These are phyloP conservation scores for Thalassiosira sp. DNA, from an alignment of 352 stramenopile genomes.

Conservation along the genomic window DNA sequence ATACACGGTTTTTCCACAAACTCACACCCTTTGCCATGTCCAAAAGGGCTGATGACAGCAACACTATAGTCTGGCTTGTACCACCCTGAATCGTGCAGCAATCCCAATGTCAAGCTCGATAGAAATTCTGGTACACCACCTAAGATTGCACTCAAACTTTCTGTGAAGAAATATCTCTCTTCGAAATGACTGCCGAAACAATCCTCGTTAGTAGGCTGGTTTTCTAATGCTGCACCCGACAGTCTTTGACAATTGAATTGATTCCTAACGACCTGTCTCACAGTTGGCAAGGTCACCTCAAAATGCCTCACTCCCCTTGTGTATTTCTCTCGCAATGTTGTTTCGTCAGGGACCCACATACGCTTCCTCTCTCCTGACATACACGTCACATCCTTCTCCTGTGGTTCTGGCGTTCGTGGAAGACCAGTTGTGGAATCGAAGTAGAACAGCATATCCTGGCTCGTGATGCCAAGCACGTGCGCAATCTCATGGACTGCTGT, in stretches of 20 bases:
- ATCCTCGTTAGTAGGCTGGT: conserved; percentile 31
- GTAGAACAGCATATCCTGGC: conserved; percentile 30
- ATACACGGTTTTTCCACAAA: conserved; percentile 44
- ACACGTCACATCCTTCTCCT: conserved; percentile 31
- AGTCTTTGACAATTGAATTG: conserved; percentile 46
- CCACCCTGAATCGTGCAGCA: conserved; percentile 36
- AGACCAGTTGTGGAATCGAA: conserved; percentile 27
- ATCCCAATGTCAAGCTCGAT: conserved; percentile 26
- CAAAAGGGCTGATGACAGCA: conserved; percentile 23
- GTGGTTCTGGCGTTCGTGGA: conserved; percentile 12
- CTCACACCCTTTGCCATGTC: conserved; percentile 35
- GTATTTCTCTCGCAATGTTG: conserved; percentile 22
- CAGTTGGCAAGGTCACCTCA: conserved; percentile 37
- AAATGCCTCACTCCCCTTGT: conserved; percentile 22
- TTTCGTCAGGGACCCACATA: conserved; percentile 25
- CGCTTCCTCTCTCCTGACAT: conserved; percentile 21
- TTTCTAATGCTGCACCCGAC: conserved; percentile 24
- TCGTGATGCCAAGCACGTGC: conserved; percentile 40
- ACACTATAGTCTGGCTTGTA: conserved; percentile 36
- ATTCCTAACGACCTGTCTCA: conserved; percentile 34
- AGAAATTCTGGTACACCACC: conserved; percentile 20
- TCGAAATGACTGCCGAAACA: conserved; percentile 45
- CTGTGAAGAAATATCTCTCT: conserved; percentile 27
- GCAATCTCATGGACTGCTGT: conserved; percentile 36
- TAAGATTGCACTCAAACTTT: conserved; percentile 23